Conservation (phyloP, 2,329 filamentous ascomycete genomes). For the Aureobasidium sp. region DNA sequence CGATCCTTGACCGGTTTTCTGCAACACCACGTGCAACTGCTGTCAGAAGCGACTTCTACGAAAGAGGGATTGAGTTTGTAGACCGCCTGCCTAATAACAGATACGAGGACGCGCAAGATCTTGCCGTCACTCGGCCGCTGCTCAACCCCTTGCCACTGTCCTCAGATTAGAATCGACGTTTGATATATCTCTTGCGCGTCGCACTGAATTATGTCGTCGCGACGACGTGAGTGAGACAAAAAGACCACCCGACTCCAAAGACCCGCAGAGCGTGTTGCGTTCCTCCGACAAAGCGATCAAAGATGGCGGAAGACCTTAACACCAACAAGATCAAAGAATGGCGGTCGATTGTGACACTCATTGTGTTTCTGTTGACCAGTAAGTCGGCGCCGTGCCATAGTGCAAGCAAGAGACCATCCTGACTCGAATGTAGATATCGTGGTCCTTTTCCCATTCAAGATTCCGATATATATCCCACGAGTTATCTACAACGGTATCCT, state of each 20-base stretch:
- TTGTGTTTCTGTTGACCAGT: conserved; percentile 64
- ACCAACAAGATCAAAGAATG: conserved; percentile 53
- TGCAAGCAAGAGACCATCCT: too few relatives aligned
- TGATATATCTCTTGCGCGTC: not conserved
- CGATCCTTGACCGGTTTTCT: conserved; percentile 3
- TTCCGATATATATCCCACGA: conserved; percentile 54
- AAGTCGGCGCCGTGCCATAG: too few relatives aligned
- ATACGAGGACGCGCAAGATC: not conserved
- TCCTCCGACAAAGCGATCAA: not conserved
- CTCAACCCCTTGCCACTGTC: not conserved
- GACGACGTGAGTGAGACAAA: not conserved
- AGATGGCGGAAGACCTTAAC: conserved; percentile 33
- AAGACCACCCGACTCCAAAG: not conserved
- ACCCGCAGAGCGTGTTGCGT: not conserved
- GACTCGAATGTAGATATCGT: conserved; percentile 46
- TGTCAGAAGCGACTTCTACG: not conserved
- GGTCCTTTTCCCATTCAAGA: conserved; percentile 60
- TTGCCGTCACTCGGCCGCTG: not conserved
- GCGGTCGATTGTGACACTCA: conserved; percentile 61
- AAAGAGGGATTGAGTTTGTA: not conserved
- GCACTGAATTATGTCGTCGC: not conserved
- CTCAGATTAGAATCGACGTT: too few relatives aligned
- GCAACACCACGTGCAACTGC: not conserved
- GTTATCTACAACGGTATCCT: conserved; percentile 38
- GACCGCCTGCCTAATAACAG: not conserved